Evolutionary conservation across 768 basidiomycete species (phyloP), one percentile per base, ranked within the genome.

Genomic region (Antrodiella citrinella): DNA sequence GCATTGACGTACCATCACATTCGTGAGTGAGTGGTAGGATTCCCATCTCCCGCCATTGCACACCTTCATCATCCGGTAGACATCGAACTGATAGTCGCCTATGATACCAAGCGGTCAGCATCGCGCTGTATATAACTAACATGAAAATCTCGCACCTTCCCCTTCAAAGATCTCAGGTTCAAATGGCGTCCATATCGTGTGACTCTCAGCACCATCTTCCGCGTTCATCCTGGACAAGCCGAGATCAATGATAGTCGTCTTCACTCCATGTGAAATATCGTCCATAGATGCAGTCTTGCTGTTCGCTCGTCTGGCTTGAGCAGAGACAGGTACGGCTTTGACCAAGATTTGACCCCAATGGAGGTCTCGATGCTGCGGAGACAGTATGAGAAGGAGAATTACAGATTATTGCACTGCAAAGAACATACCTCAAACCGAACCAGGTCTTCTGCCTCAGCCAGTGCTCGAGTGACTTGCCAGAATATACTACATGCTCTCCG

Each of bases 261-360:
- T 68, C 4, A 96, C 74, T 11, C 91, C 91, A 58, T 84, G 75
- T 12, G 58, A 66, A 25, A 64, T 56, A 59, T 83, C 76, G 59
- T 91, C 87, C 88, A 91, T 87, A 21, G 69, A 63, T 24, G 73
- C 49, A 25, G 67, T 64, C 46, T 38, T 43, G 10, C 41, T 38
- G 3, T 51, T 43, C 15, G 50, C 49, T 40, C 40, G 59, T 46
- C 19, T 51, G 10, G 54, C 58, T 57, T 42, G 49, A 64, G 64
- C 54, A 57, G 56, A 30, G 44, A 62, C 47, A 20, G 74, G 66
- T 2, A 76, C 51, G 51, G 75, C 72, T 60, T 83, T 82, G 44
- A 98, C 81, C 5, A 99, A 75, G 45, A 99, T 87, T 65, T 99
- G 96, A 19, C 96, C 96, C 81, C 91, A 91, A 59, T 99, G 96